These are phyloP conservation scores for Clarireedia paspali DNA, from an alignment of 2,329 filamentous ascomycete species.

Conservation along the genomic window DNA sequence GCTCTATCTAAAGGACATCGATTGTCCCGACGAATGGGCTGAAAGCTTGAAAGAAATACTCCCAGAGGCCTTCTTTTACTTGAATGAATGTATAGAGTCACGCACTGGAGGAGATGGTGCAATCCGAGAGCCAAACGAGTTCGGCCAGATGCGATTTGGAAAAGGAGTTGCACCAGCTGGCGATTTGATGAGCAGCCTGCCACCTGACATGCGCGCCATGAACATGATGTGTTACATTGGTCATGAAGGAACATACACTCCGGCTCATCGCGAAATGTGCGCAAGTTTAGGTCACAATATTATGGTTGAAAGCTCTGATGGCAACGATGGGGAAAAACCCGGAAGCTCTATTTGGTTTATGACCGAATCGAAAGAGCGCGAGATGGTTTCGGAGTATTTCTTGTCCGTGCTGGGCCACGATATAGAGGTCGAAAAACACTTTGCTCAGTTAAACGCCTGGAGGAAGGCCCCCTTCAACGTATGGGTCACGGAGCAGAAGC, in stretches of 20 bases:
- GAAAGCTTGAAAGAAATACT: slow-evolving; percentile 70
- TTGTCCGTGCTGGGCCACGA: slow-evolving; percentile 89
- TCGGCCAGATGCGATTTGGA: slow-evolving; percentile 35
- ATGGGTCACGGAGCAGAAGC: slow-evolving; percentile 83
- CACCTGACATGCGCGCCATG: slow-evolving; percentile 78
- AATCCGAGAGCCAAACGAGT: slow-evolving; percentile 36
- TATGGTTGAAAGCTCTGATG: slow-evolving; percentile 85
- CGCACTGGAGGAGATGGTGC: slow-evolving; percentile 45
- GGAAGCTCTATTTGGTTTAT: slow-evolving; percentile 98
- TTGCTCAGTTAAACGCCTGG: slow-evolving; percentile 92
- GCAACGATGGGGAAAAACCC: slow-evolving; percentile 65
- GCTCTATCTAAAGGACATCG: slow-evolving; percentile 94
- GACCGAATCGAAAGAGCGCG: slow-evolving; percentile 90
- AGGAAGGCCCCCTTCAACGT: slow-evolving; percentile 89
- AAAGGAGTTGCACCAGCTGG: slow-evolving; percentile 57
- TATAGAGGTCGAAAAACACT: slow-evolving; percentile 94
- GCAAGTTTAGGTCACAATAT: slow-evolving; percentile 94
- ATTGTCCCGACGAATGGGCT: slow-evolving; percentile 83
- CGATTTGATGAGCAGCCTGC: slow-evolving; percentile 91
- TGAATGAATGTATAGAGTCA: slow-evolving; percentile 69
- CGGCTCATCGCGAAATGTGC: slow-evolving; percentile 95
- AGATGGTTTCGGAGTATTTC: slow-evolving; percentile 89
- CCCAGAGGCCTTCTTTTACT: slow-evolving; percentile 77
- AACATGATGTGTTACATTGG: slow-evolving; percentile 99
- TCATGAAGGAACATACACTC: slow-evolving; percentile 94